Evolutionary conservation across 2,329 filamentous ascomycete species (phyloP).

Genomic region (Aspergillus felis): DNA sequence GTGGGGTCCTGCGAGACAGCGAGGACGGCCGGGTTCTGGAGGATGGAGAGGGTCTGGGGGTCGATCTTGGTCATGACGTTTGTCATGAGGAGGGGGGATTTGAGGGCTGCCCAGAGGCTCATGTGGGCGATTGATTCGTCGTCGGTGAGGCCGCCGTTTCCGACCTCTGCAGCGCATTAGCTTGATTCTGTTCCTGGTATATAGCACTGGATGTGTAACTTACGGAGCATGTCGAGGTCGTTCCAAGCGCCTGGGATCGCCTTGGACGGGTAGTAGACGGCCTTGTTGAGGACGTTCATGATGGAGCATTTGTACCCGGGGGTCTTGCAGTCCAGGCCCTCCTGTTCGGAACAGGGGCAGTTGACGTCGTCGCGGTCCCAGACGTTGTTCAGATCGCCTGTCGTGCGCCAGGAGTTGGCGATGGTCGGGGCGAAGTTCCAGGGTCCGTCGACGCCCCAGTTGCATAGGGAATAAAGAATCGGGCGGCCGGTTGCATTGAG

Average conservation of each 20-base stretch:
- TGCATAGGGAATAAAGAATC: slow-evolving; percentile 47
- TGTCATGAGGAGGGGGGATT: slow-evolving; percentile 47
- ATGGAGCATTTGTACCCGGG: slow-evolving; percentile 48
- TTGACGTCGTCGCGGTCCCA: slow-evolving; percentile 43
- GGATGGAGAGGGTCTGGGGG: slow-evolving; percentile 42
- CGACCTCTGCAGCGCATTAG: slow-evolving; percentile 33
- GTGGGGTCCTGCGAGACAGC: background rate
- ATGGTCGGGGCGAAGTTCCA: slow-evolving; percentile 48
- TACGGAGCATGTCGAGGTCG: slow-evolving; percentile 42
- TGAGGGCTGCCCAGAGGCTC: slow-evolving; percentile 48
- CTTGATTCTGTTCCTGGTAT: no score
- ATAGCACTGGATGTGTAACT: background rate
- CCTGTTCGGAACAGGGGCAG: slow-evolving; percentile 39
- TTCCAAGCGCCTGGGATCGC: slow-evolving; percentile 45
- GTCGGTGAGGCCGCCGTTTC: slow-evolving; percentile 42
- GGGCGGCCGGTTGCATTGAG: slow-evolving; percentile 45
- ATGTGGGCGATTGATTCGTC: slow-evolving; percentile 41
- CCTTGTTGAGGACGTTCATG: slow-evolving; percentile 50
- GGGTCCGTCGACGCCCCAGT: slow-evolving; percentile 51
- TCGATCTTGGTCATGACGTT: slow-evolving; percentile 42
- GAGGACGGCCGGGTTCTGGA: background rate
- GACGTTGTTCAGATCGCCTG: slow-evolving; percentile 46
- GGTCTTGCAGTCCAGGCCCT: slow-evolving; percentile 40
- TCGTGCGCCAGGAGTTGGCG: slow-evolving; percentile 45
- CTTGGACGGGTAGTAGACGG: slow-evolving; percentile 39